phyloP scores from a whole-genome alignment of 345 rosid genomes.

The Psidium friedrichsthalianum region DNA sequence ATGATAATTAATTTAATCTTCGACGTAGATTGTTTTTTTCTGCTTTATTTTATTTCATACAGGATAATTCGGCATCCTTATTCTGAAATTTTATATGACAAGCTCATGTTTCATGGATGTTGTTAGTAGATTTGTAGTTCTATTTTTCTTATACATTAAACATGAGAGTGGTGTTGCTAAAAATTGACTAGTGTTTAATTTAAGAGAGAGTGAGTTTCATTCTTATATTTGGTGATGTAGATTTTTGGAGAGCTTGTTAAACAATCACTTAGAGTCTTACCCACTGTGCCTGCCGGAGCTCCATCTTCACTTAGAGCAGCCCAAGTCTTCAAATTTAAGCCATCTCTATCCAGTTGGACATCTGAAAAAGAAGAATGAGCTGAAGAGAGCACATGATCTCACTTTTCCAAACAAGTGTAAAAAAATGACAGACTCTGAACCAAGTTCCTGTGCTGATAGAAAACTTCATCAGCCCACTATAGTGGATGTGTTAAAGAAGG shows the following conservation, averaged over 20 bases:
- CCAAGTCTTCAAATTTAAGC: conserved; percentile 22
- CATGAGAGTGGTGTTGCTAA: not conserved
- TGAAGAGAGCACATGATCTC: conserved; percentile 19
- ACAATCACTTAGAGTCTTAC: conserved; percentile 32
- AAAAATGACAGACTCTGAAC: conserved; percentile 24
- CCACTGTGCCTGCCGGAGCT: conserved; percentile 60
- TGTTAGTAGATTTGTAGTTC: not conserved
- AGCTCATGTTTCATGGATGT: not conserved
- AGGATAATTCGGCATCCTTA: not conserved
- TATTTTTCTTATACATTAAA: not conserved
- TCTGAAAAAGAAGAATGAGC: conserved; percentile 27
- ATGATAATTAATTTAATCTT: not conserved
- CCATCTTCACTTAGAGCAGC: conserved; percentile 35
- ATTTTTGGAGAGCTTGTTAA: conserved; percentile 66
- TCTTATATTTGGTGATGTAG: conserved; percentile 19
- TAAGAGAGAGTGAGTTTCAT: not conserved
- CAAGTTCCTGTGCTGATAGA: conserved; percentile 21
- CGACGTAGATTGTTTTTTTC: not conserved
- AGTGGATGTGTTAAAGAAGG: conserved; percentile 43
- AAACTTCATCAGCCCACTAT: conserved; percentile 50
- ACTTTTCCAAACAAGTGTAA: conserved; percentile 19
- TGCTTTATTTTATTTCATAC: not conserved
- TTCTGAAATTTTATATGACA: not conserved
- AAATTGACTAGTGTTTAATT: not conserved
- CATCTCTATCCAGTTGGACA: conserved; percentile 16